Evolutionary conservation across 2,329 filamentous ascomycete genomes (phyloP), one percentile per base, ranked within the genome.

Genomic region (Dichotomopilus funicola): DNA sequence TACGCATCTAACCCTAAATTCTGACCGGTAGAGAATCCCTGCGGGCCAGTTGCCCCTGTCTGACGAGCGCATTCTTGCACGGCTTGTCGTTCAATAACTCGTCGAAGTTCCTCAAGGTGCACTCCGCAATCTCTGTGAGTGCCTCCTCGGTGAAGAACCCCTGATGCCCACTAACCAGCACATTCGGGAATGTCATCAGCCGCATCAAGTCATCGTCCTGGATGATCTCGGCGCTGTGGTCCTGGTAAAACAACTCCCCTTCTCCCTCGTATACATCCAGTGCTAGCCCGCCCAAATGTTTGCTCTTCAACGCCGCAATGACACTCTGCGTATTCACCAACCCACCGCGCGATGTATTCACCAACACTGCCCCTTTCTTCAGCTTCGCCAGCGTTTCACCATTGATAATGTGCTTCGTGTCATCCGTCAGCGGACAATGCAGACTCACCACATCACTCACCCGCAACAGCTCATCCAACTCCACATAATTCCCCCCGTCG

Each of bases 181-280:
- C 84, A 59, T 87, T 87, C 57, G 78, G 84, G 63, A 87, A 87
- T 0, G 83, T 86, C 70, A 84, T 80, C 59, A 88, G 69, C 5
- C 84, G 77, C 77, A 83, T 84, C 45, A 88, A 72, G 54, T 79
- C 73, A 62, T 87, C 83, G 64, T 88, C 85, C 49, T 86, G 74
- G 59, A 87, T 85, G 62, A 87, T 82, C 59, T 83, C 77, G 11
- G 73, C 76, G 5, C 81, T 85, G 63, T 84, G 81, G 61, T 87
- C 83, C 62, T 80, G 76, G 67, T 87, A 87, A 64, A 87, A 87
- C 38, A 86, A 70, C 41, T 73, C 68, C n/a, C 77, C 73, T 66
- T 88, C 85, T 43, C 76, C 78, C 65, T 88, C 85, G 66, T 87
- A 88, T 12, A 88, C 85, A 65, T 88, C 85, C 41, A 88, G 73